Evolutionary conservation across 148 eudicot genomes (phyloP), one percentile per base, ranked within the genome.

Genomic region (Camellia granthamiana): DNA sequence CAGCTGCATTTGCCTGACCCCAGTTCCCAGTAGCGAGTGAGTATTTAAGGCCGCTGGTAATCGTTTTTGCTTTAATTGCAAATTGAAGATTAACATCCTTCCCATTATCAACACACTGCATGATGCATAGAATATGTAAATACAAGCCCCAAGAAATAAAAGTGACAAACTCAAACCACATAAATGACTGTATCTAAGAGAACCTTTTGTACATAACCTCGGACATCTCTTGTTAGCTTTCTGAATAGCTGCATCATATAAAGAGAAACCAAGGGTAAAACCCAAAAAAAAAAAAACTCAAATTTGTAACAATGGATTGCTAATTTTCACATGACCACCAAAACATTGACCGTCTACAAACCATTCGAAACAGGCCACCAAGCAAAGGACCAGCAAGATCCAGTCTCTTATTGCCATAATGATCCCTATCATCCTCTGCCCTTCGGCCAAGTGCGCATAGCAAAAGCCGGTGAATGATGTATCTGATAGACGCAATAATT

Each of bases 311-410:
- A 13, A 30, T 16, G 41, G 9, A 15, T 7, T 19, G 10, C 16
- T 46, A 55, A 12, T 56, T n/a, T 55, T 23, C 19, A 51, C 5
- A 38, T 18, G 19, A 30, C 41, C 15, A 19, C 15, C 58, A 76
- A n/a, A 43, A 71, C 38, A 47, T 46, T 30, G 62, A 65, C 13
- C 58, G 51, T 6, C 13, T 6, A 72, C 84, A 78, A 41, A 89
- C 92, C 95, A 90, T 92, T 79, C 99, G 90, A 86, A 96, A 96
- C 60, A 96, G 86, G 75, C 98, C 97, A 82, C 95, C 97, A 60
- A 96, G 97, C 89, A 96, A 82, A 78, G 99, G 99, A 86, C 98
- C 99, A 79, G 99, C 99, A 88, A 96, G 99, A 83, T 96, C 99
- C 76, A 96, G 88, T 80, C 99, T 90, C 84, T 96, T 96, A 86